Conservation (phyloP, 352 stramenopile species). For the Ophiocytium majus region DNA sequence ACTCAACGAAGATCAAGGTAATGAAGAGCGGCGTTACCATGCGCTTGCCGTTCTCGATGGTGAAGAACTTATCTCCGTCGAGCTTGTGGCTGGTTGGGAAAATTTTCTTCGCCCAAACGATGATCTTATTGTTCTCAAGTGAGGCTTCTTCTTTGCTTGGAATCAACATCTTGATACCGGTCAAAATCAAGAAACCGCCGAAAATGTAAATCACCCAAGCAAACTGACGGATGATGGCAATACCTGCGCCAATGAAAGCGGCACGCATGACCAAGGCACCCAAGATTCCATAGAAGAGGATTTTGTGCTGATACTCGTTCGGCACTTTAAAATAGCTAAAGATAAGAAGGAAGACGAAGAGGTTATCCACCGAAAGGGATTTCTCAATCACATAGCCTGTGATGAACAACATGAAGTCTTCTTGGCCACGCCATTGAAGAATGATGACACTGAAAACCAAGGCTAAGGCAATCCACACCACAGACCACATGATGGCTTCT, state of each 20-base stretch:
- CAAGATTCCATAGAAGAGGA: slow-evolving; percentile 70
- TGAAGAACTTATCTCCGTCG: slow-evolving; percentile 70
- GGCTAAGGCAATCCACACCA: not conserved
- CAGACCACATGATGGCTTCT: not conserved
- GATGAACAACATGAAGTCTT: slow-evolving; percentile 65
- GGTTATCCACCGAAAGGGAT: slow-evolving; percentile 70
- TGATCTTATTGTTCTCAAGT: slow-evolving; percentile 45
- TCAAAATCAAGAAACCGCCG: slow-evolving; percentile 24
- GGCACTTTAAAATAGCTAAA: slow-evolving; percentile 75
- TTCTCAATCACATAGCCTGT: slow-evolving; percentile 71
- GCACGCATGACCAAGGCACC: slow-evolving; percentile 65
- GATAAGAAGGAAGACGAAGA: slow-evolving; percentile 69
- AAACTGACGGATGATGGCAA: slow-evolving; percentile 48
- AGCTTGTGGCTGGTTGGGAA: slow-evolving; percentile 64
- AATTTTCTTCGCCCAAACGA: slow-evolving; percentile 62
- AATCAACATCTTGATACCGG: slow-evolving; percentile 32
- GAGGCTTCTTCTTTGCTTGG: slow-evolving; percentile 21
- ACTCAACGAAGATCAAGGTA: slow-evolving; percentile 70
- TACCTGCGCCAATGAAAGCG: slow-evolving; percentile 56
- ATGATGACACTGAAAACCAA: not conserved
- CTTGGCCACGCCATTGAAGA: no score
- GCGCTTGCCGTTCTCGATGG: slow-evolving; percentile 48
- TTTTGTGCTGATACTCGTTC: slow-evolving; percentile 60
- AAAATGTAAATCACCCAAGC: slow-evolving; percentile 32
- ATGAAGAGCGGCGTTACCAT: slow-evolving; percentile 69